Evolutionary conservation across 2,329 filamentous ascomycete species (phyloP).

Genomic region (Apiospora rasikravindrae): DNA sequence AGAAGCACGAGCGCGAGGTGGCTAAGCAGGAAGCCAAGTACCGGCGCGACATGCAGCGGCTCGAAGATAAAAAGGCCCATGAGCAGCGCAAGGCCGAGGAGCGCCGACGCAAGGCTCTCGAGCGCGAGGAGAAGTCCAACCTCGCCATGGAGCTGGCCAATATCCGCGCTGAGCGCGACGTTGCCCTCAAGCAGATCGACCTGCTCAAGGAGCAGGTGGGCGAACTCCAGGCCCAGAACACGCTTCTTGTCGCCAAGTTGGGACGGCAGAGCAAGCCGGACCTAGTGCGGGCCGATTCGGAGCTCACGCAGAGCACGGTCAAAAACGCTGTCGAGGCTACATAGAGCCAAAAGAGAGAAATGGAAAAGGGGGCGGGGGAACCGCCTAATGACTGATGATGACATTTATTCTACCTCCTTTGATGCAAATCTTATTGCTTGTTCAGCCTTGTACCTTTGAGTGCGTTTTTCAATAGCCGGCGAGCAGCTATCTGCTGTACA

Average conservation of each 20-base stretch:
- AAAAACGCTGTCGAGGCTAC: neutral
- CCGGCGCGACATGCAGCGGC: conserved; percentile 65
- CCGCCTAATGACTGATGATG: neutral
- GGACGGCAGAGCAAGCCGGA: conserved; percentile 39
- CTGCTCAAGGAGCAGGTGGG: conserved; percentile 61
- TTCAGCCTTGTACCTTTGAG: neutral
- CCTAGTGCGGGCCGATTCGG: neutral
- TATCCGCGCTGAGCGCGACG: conserved; percentile 55
- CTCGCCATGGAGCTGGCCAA: conserved; percentile 59
- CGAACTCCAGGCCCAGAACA: conserved; percentile 65
- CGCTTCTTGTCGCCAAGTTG: conserved; percentile 58
- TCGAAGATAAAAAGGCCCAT: conserved; percentile 66
- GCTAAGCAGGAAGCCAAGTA: conserved; percentile 72
- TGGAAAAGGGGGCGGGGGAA: no score
- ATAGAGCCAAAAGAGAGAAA: neutral
- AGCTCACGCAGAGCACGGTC: neutral
- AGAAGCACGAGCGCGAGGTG: conserved; percentile 67
- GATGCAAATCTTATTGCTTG: neutral
- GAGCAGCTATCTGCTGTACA: neutral
- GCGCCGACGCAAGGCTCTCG: conserved; percentile 53
- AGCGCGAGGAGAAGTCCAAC: conserved; percentile 58
- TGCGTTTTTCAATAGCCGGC: neutral
- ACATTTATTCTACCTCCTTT: neutral
- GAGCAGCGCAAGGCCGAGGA: conserved; percentile 67
- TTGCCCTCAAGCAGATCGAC: conserved; percentile 58